Evolutionary conservation across 257 asterid genomes (phyloP), one percentile per base, ranked within the genome.

Genomic region (Oldenlandia corymbosa): DNA sequence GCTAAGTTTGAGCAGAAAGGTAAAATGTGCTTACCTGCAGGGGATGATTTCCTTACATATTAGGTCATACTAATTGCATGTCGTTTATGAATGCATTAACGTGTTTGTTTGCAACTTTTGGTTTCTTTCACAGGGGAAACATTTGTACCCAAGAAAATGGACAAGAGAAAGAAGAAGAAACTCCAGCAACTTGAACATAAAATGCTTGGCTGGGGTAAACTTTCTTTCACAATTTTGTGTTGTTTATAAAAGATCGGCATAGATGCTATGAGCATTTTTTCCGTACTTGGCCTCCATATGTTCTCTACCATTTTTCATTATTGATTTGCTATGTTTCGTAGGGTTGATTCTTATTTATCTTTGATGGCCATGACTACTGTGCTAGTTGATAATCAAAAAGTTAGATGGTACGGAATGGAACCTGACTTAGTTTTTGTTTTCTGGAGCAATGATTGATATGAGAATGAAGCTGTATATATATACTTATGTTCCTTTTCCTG

Each of bases 141-240:
- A 78, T 93, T 85, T 74, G 60, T 89, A 75, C 60, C 97, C 45
- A 93, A 85, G 85, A 88, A 85, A 75, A 82, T 74, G 65, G 99
- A 93, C 80, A 90, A 90, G 78, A 84, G 75, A 60, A 93, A 85
- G 89, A 90, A 90, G 88, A 90, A 66, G 71, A 93, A 90, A 67
- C 81, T 85, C 76, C 90, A 93, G 80, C 80, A 79, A 75, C 94
- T 84, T 56, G 99, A 93, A 75, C 85, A 80, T 68, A 93, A 93
- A 83, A 87, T 93, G 95, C 86, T 90, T 71, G 95, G 99, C 67
- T 93, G 99, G 99, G 99, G 99, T 93, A 84, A 14, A 88, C 66
- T 66, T 69, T 20, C 28, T 10, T 43, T 62, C 37, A 41, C 39
- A 49, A 5, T 9, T 32, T 58, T 58, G 12, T 27, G n/a, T 42